phyloP scores from a whole-genome alignment of 2,329 filamentous ascomycete species.

The Ascochyta rabiei region DNA sequence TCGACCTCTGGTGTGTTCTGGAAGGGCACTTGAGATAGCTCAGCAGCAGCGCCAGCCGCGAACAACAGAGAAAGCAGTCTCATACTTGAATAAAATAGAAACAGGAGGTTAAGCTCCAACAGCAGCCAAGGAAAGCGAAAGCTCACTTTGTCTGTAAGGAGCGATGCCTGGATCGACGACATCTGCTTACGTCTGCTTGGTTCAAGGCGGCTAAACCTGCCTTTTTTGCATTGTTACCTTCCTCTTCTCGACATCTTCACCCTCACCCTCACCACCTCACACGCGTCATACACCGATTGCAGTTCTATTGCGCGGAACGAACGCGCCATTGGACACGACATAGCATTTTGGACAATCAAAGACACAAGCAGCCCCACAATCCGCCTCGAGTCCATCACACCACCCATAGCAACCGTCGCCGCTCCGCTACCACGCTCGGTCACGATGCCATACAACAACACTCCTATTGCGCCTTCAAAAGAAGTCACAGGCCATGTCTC shows the following conservation, averaged over 20 bases:
- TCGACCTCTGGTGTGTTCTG: slow-evolving; percentile 36
- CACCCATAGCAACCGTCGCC: neutral
- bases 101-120: neutral
- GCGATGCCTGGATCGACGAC: slow-evolving; percentile 2
- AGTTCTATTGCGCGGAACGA: neutral
- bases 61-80: slow-evolving; percentile 1
- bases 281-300: slow-evolving; percentile 3
- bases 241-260: slow-evolving; percentile 9
- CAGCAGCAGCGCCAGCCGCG: slow-evolving; percentile 9
- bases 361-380: neutral
- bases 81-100: neutral
- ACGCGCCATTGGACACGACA: slow-evolving; percentile 8
- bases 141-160: neutral
- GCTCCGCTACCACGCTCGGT: slow-evolving; percentile 3
- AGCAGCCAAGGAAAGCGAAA: neutral
- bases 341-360: neutral
- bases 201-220: neutral
- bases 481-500: slow-evolving; percentile 85
- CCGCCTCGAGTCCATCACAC: neutral
- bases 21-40: slow-evolving; percentile 38
- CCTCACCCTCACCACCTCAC: slow-evolving; percentile 1
- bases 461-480: slow-evolving; percentile 77
- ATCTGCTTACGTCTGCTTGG: slow-evolving; percentile 6
- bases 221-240: neutral
- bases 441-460: slow-evolving; percentile 88